A percentile compares a stretch with the other conserved stretches of the same genome.
Evolutionary conservation across 2,329 filamentous ascomycete genomes (phyloP).

Genomic region (Knufia fluminis): DNA sequence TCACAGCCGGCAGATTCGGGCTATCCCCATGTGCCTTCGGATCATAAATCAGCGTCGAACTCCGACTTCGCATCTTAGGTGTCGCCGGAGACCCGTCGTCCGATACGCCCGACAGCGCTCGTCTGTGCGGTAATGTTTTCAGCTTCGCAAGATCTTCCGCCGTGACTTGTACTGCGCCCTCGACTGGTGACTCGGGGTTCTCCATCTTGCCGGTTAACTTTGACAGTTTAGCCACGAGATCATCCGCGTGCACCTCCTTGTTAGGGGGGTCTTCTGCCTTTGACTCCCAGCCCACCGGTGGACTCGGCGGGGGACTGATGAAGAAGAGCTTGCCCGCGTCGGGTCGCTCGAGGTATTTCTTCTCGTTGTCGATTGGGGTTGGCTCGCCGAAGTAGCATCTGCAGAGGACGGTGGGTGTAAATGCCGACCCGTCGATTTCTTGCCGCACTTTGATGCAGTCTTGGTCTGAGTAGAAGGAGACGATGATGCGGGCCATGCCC

Average conservation of each 20-base stretch:
- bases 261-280: constrained; percentile 56
- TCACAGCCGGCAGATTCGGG: constrained; percentile 52
- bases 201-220: constrained; percentile 38
- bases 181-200: constrained; percentile 7
- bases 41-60: constrained; percentile 54
- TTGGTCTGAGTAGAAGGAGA: constrained; percentile 36
- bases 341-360: constrained; percentile 45
- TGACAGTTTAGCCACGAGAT: constrained; percentile 49
- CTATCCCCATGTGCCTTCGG: constrained; percentile 53
- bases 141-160: constrained; percentile 16
- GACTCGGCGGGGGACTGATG: constrained; percentile 54
- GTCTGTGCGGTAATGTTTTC: constrained; percentile 11
- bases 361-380: constrained; percentile 35
- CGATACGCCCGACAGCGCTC: constrained; percentile 11
- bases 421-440: constrained; percentile 31
- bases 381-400: constrained; percentile 45
- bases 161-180: constrained; percentile 15
- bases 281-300: constrained; percentile 57
- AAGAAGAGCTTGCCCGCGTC: constrained; percentile 56
- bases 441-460: constrained; percentile 37
- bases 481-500: constrained; percentile 42
- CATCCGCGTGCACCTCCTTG: constrained; percentile 55
- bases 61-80: constrained; percentile 37
- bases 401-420: constrained; percentile 28
- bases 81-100: constrained; percentile 19